Evolutionary conservation across 768 basidiomycete species (phyloP).

Genomic region (Xerocomus spinulosus): DNA sequence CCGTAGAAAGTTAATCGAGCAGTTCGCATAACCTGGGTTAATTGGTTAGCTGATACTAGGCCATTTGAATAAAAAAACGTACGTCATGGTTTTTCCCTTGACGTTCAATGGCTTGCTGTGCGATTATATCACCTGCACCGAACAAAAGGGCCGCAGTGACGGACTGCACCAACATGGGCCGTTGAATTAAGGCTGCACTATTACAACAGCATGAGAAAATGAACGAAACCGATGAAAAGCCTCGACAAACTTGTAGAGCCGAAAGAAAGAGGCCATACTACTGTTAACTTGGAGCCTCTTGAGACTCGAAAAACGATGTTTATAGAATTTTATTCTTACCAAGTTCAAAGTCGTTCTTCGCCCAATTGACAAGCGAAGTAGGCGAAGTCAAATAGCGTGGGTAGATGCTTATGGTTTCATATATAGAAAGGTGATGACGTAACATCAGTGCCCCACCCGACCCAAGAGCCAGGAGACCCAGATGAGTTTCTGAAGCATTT

Average conservation of each 20-base stretch:
- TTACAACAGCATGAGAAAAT: conserved; percentile 5
- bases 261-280: conserved; percentile 43
- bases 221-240: not conserved
- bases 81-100: conserved; percentile 75
- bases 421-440: too few relatives aligned
- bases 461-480: too few relatives aligned
- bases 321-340: not conserved
- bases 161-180: conserved; percentile 62
- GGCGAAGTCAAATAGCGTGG: not conserved
- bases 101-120: conserved; percentile 80
- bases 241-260: conserved; percentile 39
- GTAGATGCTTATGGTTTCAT: too few relatives aligned
- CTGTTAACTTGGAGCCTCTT: not conserved
- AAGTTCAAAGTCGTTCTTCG: not conserved
- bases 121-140: conserved; percentile 73
- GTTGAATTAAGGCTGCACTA: conserved; percentile 57
- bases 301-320: not conserved
- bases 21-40: conserved; percentile 51
- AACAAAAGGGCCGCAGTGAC: conserved; percentile 64
- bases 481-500: too few relatives aligned
- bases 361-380: too few relatives aligned
- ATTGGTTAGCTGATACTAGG: not conserved
- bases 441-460: too few relatives aligned
- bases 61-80: conserved; percentile 22
- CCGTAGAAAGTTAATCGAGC: conserved; percentile 69